These are phyloP conservation scores for Colletotrichum coccodes DNA, from an alignment of 2,329 filamentous ascomycete genomes.

Conservation along the genomic window DNA sequence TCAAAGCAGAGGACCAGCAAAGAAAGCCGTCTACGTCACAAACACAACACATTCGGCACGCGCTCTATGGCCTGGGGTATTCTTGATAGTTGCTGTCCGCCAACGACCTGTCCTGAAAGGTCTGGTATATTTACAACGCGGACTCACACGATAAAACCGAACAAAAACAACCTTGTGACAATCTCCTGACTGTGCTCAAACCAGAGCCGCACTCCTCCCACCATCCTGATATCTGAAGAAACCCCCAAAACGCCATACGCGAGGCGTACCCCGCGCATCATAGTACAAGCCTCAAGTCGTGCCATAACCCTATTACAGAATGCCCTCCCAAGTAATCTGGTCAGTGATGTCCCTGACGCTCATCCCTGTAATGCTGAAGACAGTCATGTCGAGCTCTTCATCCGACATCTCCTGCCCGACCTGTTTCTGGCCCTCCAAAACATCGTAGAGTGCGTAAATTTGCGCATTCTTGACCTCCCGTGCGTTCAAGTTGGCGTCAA, in stretches of 20 bases:
- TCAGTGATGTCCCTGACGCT: constrained; percentile 54
- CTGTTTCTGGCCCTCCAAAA: constrained; percentile 81
- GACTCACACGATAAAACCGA: constrained; percentile 10
- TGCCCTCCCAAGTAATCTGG: constrained; percentile 54
- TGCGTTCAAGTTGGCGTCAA: constrained; percentile 69
- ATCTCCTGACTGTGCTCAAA: constrained; percentile 13
- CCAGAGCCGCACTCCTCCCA: not conserved
- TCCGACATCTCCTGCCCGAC: constrained; percentile 71
- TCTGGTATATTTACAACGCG: constrained; percentile 27
- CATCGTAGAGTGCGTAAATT: constrained; percentile 85
- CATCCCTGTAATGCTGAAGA: constrained; percentile 63
- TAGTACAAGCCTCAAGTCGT: constrained; percentile 7
- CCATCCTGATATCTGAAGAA: constrained; percentile 1
- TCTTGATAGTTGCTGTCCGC: constrained; percentile 17
- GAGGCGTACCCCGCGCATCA: not conserved
- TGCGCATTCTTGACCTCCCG: constrained; percentile 81
- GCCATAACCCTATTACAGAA: constrained; percentile 38
- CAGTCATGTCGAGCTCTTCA: constrained; percentile 72
- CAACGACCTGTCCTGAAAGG: constrained; percentile 20
- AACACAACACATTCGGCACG: not conserved
- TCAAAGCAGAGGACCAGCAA: not conserved
- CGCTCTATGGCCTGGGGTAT: constrained; percentile 18
- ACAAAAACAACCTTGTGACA: constrained; percentile 17
- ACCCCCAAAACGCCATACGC: constrained; percentile 7
- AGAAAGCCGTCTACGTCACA: not conserved